These are phyloP conservation scores for Orbilia ellipsospora DNA, from an alignment of 2,329 filamentous ascomycete genomes.

Conservation along the genomic window DNA sequence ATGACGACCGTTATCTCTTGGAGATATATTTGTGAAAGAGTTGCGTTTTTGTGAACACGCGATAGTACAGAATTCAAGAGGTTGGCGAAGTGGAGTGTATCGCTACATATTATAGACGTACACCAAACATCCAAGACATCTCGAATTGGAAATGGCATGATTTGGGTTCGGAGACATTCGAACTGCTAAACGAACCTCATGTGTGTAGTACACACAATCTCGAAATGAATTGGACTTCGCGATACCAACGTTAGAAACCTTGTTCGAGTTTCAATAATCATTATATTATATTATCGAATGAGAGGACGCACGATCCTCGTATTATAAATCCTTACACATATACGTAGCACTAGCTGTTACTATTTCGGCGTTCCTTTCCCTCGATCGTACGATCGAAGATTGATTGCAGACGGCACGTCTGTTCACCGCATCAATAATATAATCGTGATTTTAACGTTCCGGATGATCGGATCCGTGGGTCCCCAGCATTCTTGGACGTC, in stretches of 20 bases:
- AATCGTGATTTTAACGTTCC: slow-evolving; percentile 13
- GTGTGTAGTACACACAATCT: too few relatives aligned
- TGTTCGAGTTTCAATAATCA: too few relatives aligned
- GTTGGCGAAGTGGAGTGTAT: slow-evolving; percentile 16
- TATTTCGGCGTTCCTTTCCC: background rate
- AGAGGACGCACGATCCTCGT: slow-evolving; percentile 32
- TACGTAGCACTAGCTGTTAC: background rate
- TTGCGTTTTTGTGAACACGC: slow-evolving; percentile 19
- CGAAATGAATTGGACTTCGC: too few relatives aligned
- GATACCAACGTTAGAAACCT: too few relatives aligned
- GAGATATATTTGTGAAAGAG: slow-evolving; percentile 23
- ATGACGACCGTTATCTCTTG: slow-evolving; percentile 47
- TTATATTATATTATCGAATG: too few relatives aligned
- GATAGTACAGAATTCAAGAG: too few relatives aligned
- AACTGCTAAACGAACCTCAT: too few relatives aligned
- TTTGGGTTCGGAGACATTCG: too few relatives aligned
- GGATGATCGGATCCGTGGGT: slow-evolving; percentile 41
- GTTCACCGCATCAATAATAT: slow-evolving; percentile 12
- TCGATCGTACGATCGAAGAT: slow-evolving; percentile 32
- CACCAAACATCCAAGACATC: background rate
- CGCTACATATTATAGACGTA: background rate
- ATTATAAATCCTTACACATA: slow-evolving; percentile 44
- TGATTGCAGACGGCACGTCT: slow-evolving; percentile 21
- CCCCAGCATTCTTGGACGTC: slow-evolving; percentile 35
- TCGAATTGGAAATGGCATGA: slow-evolving; percentile 3